Evolutionary conservation across 495 filamentous ascomycete species (phyloP).

Genomic region (Hypoxylon trugodes): DNA sequence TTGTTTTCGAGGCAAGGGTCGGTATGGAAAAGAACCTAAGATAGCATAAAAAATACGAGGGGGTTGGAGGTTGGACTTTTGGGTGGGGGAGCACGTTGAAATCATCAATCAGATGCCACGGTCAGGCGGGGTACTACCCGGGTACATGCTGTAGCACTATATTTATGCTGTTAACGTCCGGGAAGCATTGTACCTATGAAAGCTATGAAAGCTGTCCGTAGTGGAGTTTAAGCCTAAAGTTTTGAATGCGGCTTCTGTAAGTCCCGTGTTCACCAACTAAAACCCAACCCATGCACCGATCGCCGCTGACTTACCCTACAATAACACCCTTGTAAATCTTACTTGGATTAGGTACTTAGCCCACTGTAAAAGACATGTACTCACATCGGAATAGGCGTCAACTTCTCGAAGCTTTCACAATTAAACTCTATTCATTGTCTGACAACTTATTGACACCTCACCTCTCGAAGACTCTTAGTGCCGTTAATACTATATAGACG

Average conservation of each 20-base stretch:
- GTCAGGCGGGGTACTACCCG: slow-evolving; percentile 33
- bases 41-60: slow-evolving; percentile 31
- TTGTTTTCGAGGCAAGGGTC: background rate
- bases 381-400: no score
- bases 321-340: background rate
- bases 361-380: no score
- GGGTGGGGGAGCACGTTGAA: slow-evolving; percentile 17
- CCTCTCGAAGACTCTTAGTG: no score
- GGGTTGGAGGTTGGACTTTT: slow-evolving; percentile 29
- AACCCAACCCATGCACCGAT: slow-evolving; percentile 25
- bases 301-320: slow-evolving; percentile 6
- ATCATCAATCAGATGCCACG: slow-evolving; percentile 38
- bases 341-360: slow-evolving; percentile 1
- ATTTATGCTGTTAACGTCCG: slow-evolving; percentile 5
- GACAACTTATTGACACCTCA: no score
- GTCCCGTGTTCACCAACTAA: slow-evolving; percentile 17
- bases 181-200: slow-evolving; percentile 6
- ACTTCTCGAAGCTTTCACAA: no score
- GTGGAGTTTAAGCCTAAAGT: no score
- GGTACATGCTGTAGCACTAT: slow-evolving; percentile 15
- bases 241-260: slow-evolving; percentile 11
- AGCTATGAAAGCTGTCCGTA: slow-evolving; percentile 23
- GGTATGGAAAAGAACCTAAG: background rate
- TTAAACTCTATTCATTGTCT: no score
- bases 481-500: no score